These are phyloP conservation scores for Fallopia convolvulus DNA, from an alignment of 148 eudicot genomes.

Conservation along the genomic window DNA sequence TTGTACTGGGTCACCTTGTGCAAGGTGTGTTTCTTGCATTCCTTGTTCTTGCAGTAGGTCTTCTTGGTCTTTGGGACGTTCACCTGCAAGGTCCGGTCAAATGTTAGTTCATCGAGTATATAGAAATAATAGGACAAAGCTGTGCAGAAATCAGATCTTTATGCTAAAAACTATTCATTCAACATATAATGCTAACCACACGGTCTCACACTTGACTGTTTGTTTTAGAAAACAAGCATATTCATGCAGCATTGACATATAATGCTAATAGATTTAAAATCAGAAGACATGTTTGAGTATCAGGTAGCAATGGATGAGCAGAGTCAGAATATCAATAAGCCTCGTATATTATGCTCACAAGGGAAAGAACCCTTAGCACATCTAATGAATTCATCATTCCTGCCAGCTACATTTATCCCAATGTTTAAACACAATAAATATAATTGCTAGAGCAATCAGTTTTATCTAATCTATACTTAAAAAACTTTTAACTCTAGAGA, in stretches of 20 bases:
- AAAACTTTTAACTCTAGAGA: no score
- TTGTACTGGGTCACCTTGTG: slow-evolving; percentile 89
- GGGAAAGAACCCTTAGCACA: slow-evolving; percentile 19
- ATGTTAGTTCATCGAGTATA: background rate
- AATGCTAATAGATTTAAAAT: no score
- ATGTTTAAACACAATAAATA: background rate
- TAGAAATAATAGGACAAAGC: no score
- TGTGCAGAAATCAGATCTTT: background rate
- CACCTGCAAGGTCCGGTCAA: slow-evolving; percentile 33
- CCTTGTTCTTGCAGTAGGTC: slow-evolving; percentile 82
- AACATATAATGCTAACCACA: background rate
- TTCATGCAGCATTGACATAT: background rate
- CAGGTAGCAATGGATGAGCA: background rate
- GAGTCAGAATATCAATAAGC: slow-evolving; percentile 32
- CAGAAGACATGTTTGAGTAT: background rate
- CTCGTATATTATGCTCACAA: slow-evolving; percentile 23
- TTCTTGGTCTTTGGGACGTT: slow-evolving; percentile 80
- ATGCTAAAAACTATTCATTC: background rate
- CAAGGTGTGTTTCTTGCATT: slow-evolving; percentile 68
- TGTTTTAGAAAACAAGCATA: background rate
- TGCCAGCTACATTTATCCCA: background rate
- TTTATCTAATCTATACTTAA: no score
- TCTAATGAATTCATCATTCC: slow-evolving; percentile 13
- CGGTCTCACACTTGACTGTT: background rate
- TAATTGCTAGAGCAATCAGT: no score